Conservation (phyloP, 371 early-diverging fungal genomes). For the Rhizopus arrhizus region DNA sequence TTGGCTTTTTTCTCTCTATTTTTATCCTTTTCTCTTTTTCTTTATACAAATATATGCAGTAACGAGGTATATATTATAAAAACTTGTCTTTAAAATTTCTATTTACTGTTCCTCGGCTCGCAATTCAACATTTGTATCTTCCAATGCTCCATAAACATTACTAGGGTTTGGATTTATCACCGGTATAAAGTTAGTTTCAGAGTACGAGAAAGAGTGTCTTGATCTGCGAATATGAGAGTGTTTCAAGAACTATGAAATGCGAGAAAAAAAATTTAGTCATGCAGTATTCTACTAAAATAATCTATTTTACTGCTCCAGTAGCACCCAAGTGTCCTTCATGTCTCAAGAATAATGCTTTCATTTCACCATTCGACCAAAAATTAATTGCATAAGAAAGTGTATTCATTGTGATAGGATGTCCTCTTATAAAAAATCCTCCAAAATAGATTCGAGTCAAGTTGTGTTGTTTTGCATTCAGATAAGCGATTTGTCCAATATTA, state of each 20-base stretch:
- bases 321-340: conserved; percentile 98
- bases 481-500: conserved; percentile 98
- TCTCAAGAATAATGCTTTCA: conserved; percentile 91
- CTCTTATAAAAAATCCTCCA: conserved; percentile 95
- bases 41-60: too few relatives aligned
- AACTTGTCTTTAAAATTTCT: not conserved
- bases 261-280: not conserved
- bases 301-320: conserved; percentile 75
- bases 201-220: conserved; percentile 65
- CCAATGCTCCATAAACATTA: conserved; percentile 21
- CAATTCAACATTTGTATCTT: conserved; percentile 25
- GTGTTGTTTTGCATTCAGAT: conserved; percentile 92
- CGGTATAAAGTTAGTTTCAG: conserved; percentile 61
- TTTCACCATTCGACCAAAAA: conserved; percentile 95
- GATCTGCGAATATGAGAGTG: conserved; percentile 35
- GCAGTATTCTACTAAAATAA: not conserved
- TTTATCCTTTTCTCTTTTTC: not conserved
- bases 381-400: conserved; percentile 93
- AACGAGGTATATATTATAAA: too few relatives aligned
- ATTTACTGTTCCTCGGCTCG: conserved; percentile 17
- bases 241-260: conserved; percentile 19
- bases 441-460: conserved; percentile 91
- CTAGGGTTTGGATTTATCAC: conserved; percentile 19
- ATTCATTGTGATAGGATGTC: conserved; percentile 96
- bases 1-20: too few relatives aligned